These are phyloP conservation scores for Polytrichum commune DNA, from an alignment of 225 moss, liverwort and hornwort genomes.

Conservation along the genomic window DNA sequence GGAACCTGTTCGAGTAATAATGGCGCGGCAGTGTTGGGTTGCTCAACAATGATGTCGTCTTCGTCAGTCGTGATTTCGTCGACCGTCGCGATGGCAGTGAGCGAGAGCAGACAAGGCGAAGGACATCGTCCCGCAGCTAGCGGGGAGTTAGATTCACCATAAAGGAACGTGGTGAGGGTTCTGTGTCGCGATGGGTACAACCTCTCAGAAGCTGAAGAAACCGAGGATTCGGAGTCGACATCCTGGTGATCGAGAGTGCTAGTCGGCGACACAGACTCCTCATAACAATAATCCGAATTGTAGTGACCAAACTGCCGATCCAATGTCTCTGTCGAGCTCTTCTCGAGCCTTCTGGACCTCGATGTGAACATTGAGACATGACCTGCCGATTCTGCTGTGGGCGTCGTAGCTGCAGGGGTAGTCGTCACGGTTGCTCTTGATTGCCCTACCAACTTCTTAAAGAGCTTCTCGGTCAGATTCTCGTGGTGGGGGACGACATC, in stretches of 20 bases:
- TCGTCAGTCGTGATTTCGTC: conserved; percentile 9
- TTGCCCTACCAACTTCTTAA: conserved; percentile 32
- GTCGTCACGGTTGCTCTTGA: conserved; percentile 8
- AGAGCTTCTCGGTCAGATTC: conserved; percentile 33
- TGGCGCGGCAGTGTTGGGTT: conserved; percentile 2
- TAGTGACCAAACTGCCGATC: conserved; percentile 15
- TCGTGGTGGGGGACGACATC: conserved; percentile 16
- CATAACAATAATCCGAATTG: background rate
- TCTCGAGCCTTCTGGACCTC: conserved; percentile 6
- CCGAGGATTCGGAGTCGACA: background rate
- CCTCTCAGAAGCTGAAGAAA: background rate
- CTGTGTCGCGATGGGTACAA: background rate
- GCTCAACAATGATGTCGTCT: conserved; percentile 15
- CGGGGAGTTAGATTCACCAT: too few relatives aligned
- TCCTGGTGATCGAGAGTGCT: conserved; percentile 17
- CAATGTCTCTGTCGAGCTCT: conserved; percentile 3
- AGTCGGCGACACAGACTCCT: conserved; percentile 9
- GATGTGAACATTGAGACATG: too few relatives aligned
- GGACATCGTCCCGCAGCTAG: background rate
- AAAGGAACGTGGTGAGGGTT: background rate
- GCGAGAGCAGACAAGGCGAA: conserved; percentile 11
- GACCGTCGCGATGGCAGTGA: conserved; percentile 9
- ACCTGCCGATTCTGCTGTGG: conserved; percentile 2
- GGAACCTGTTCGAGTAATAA: background rate
- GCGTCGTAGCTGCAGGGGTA: conserved; percentile 8